These are phyloP conservation scores for Xylariaceae sp. DNA, from an alignment of 2,329 filamentous ascomycete genomes.

Conservation along the genomic window DNA sequence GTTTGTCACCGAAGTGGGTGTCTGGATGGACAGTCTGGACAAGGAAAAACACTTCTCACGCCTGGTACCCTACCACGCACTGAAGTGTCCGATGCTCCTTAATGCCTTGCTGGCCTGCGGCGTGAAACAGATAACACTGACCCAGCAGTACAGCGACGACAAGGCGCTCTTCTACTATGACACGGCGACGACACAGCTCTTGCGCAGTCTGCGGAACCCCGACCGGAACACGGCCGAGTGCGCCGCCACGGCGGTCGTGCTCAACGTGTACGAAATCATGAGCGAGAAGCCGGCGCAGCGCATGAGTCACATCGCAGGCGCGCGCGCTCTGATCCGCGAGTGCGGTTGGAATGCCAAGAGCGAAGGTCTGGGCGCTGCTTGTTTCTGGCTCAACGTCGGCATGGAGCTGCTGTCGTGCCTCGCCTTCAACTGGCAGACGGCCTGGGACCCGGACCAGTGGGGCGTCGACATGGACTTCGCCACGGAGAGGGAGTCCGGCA, in stretches of 20 bases:
- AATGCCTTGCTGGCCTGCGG: slow-evolving; percentile 87
- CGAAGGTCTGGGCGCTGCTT: slow-evolving; percentile 72
- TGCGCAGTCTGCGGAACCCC: slow-evolving; percentile 73
- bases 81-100: slow-evolving; percentile 79
- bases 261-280: slow-evolving; percentile 94
- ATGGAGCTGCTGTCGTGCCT: slow-evolving; percentile 87
- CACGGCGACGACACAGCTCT: slow-evolving; percentile 69
- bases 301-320: slow-evolving; percentile 87
- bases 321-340: slow-evolving; percentile 78
- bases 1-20: slow-evolving; percentile 80
- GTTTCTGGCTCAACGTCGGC: slow-evolving; percentile 89
- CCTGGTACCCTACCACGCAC: slow-evolving; percentile 72
- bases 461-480: slow-evolving; percentile 70
- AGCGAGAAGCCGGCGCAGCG: slow-evolving; percentile 67
- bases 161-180: slow-evolving; percentile 80
- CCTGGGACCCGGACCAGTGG: slow-evolving; percentile 89
- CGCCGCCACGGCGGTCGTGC: slow-evolving; percentile 76
- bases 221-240: slow-evolving; percentile 78
- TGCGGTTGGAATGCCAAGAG: slow-evolving; percentile 81
- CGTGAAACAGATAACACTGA: slow-evolving; percentile 68
- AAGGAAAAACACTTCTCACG: slow-evolving; percentile 78
- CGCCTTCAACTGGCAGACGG: slow-evolving; percentile 76
- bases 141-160: slow-evolving; percentile 60
- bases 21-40: slow-evolving; percentile 94
- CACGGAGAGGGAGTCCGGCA: slow-evolving; percentile 33